Evolutionary conservation across 2,329 filamentous ascomycete genomes (phyloP).

Genomic region (Colletotrichum higginsianum): DNA sequence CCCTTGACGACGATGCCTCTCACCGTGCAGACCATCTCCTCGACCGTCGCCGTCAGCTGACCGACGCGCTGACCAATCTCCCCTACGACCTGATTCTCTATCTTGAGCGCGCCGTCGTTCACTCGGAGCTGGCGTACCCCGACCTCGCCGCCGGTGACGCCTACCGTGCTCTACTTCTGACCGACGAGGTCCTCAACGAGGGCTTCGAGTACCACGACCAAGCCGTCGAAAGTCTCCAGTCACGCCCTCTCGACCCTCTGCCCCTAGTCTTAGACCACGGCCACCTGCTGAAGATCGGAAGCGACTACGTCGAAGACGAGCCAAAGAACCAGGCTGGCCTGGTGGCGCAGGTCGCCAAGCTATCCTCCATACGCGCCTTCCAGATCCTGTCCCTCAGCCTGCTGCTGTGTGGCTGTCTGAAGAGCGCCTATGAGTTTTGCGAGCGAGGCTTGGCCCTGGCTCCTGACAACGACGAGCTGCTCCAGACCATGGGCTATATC

Average conservation of each 20-base stretch:
- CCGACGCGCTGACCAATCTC: constrained; percentile 64
- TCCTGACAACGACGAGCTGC: constrained; percentile 69
- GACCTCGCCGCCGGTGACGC: constrained; percentile 92
- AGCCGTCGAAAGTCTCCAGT: constrained; percentile 68
- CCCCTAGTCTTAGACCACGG: constrained; percentile 64
- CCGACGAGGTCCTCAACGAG: constrained; percentile 85
- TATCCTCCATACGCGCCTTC: constrained; percentile 71
- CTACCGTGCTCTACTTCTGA: constrained; percentile 89
- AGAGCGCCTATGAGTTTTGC: constrained; percentile 77
- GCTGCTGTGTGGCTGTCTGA: constrained; percentile 77
- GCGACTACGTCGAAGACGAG: constrained; percentile 52
- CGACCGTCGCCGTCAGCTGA: constrained; percentile 69
- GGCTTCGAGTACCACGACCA: constrained; percentile 86
- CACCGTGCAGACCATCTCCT: constrained; percentile 59
- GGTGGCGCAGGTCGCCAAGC: constrained; percentile 59
- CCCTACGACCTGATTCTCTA: constrained; percentile 77
- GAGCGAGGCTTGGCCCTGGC: constrained; percentile 71
- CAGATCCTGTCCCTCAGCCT: constrained; percentile 72
- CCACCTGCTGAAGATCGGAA: constrained; percentile 49
- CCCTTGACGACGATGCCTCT: constrained; percentile 22
- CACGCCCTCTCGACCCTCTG: constrained; percentile 53
- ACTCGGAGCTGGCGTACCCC: constrained; percentile 85
- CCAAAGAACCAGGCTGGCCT: constrained; percentile 52
- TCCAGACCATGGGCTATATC: constrained; percentile 68
- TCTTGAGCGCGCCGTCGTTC: constrained; percentile 78